Conservation (phyloP, 225 moss, liverwort and hornwort genomes). For the Polytrichum formosum region DNA sequence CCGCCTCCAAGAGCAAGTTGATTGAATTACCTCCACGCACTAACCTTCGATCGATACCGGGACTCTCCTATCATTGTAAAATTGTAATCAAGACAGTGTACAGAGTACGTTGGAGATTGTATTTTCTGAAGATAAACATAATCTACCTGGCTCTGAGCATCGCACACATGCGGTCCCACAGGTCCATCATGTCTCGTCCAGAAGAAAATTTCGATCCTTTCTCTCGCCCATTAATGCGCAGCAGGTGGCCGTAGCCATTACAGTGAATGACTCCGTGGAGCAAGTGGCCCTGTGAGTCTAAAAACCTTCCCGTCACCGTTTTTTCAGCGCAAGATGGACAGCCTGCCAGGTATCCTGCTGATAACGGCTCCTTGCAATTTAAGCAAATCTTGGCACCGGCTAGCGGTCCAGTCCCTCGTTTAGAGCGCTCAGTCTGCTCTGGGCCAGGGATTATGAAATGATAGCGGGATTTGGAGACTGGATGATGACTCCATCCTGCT, state of each 20-base stretch:
- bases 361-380: conserved; percentile 82
- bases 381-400: conserved; percentile 75
- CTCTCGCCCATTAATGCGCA: conserved; percentile 91
- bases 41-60: too few relatives aligned
- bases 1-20: too few relatives aligned
- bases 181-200: conserved; percentile 97
- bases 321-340: conserved; percentile 98
- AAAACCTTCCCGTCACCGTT: conserved; percentile 67
- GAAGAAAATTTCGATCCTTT: conserved; percentile 92
- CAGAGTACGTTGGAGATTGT: too few relatives aligned
- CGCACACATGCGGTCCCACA: conserved; percentile 96
- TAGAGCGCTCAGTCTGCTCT: conserved; percentile 76
- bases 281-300: conserved; percentile 92
- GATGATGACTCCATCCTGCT: conserved; percentile 99
- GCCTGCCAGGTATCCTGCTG: conserved; percentile 52
- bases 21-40: too few relatives aligned
- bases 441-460: conserved; percentile 95
- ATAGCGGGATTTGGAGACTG: conserved; percentile 90
- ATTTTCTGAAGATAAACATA: too few relatives aligned
- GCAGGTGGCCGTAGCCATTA: conserved; percentile 93
- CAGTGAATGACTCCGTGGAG: conserved; percentile 98
- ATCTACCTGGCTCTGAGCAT: conserved; percentile 95
- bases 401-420: conserved; percentile 56
- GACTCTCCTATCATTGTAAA: too few relatives aligned
- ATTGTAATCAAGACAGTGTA: too few relatives aligned